These are phyloP conservation scores for Escovopsis sp. DNA, from an alignment of 2,329 filamentous ascomycete genomes.

Conservation along the genomic window DNA sequence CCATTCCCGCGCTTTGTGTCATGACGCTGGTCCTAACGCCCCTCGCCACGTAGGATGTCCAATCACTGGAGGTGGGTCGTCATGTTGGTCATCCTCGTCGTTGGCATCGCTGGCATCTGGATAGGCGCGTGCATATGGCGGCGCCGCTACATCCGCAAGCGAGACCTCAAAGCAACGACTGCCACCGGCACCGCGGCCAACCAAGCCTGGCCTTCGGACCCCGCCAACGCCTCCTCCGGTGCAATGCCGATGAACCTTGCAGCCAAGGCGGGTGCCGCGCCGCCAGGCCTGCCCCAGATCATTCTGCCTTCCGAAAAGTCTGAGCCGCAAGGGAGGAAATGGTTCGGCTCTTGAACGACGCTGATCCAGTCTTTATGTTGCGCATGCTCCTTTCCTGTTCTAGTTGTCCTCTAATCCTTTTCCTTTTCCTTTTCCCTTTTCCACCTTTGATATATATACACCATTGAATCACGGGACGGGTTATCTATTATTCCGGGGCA, in stretches of 20 bases:
- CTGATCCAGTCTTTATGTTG: not conserved
- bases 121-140: conserved; percentile 56
- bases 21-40: not conserved
- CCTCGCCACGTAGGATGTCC: conserved; percentile 37
- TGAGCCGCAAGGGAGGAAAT: conserved; percentile 1
- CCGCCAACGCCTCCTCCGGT: conserved; percentile 10
- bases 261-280: conserved; percentile 4
- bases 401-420: no score
- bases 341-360: not conserved
- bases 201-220: conserved; percentile 22
- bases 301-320: conserved; percentile 4
- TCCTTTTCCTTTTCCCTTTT: no score
- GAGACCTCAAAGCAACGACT: conserved; percentile 28
- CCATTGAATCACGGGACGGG: no score
- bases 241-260: conserved; percentile 9
- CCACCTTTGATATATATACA: no score
- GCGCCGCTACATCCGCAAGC: conserved; percentile 57
- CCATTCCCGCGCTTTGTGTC: not conserved
- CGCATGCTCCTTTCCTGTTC: no score
- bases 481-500: no score
- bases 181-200: conserved; percentile 25
- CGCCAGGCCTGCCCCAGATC: conserved; percentile 1
- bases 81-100: conserved; percentile 60
- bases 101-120: conserved; percentile 54
- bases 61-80: conserved; percentile 69